Conservation (phyloP, 2,329 filamentous ascomycete genomes). For the Pseudogymnoascus verrucosus region DNA sequence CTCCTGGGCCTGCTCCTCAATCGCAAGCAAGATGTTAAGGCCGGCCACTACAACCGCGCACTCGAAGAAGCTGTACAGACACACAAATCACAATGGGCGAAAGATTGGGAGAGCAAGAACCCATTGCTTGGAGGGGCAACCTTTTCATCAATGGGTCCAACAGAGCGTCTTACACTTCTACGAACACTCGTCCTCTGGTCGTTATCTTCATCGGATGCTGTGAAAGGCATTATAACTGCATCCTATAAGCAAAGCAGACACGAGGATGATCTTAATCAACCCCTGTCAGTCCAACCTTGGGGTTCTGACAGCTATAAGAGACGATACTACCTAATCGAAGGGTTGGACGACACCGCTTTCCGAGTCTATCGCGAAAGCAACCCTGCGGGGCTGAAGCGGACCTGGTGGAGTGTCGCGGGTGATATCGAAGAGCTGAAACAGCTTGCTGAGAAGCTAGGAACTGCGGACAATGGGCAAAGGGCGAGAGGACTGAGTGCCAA, state of each 20-base stretch:
- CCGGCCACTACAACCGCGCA: constrained; percentile 85
- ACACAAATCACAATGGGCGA: constrained; percentile 83
- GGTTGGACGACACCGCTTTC: constrained; percentile 88
- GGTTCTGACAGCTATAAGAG: constrained; percentile 83
- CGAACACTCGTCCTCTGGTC: constrained; percentile 82
- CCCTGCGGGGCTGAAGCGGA: constrained; percentile 62
- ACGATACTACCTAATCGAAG: constrained; percentile 89
- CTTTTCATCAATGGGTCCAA: constrained; percentile 75
- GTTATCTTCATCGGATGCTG: constrained; percentile 74
- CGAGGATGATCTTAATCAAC: constrained; percentile 71
- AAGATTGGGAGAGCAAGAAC: constrained; percentile 72
- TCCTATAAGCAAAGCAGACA: constrained; percentile 83
- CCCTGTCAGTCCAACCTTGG: constrained; percentile 84
- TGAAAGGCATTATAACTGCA: constrained; percentile 75
- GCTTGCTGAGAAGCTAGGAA: constrained; percentile 68
- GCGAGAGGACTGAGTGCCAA: constrained; percentile 70
- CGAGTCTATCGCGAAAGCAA: constrained; percentile 92
- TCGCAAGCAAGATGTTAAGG: constrained; percentile 95
- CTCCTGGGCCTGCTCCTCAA: constrained; percentile 83
- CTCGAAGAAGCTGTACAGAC: constrained; percentile 85
- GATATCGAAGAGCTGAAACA: constrained; percentile 76
- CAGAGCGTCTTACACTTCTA: constrained; percentile 72
- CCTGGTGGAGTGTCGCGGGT: constrained; percentile 91
- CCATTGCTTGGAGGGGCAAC: constrained; percentile 72
- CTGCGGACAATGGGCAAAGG: constrained; percentile 70